Conservation (phyloP, 2,329 filamentous ascomycete species). For the Clarireedia paspali region DNA sequence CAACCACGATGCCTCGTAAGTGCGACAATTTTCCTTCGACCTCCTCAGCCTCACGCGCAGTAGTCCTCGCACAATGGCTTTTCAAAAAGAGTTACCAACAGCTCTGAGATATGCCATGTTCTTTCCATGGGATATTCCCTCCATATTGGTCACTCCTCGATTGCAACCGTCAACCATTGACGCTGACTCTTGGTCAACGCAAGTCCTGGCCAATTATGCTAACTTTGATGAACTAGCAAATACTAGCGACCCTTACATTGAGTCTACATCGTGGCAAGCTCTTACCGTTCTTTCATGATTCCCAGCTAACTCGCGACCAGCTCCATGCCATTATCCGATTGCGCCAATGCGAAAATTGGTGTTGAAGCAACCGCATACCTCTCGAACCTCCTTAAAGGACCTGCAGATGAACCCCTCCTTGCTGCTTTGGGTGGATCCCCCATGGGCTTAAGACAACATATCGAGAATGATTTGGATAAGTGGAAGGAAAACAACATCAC, state of each 20-base stretch:
- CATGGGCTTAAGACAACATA: constrained; percentile 64
- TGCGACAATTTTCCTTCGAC: not conserved
- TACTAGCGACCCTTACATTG: constrained; percentile 3
- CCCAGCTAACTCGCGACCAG: constrained; percentile 8
- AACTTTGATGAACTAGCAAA: not conserved
- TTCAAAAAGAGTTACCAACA: too few relatives aligned
- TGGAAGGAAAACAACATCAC: constrained; percentile 64
- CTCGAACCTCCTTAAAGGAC: constrained; percentile 63
- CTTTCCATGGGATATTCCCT: too few relatives aligned
- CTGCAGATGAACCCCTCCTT: constrained; percentile 77
- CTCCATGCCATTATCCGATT: constrained; percentile 53
- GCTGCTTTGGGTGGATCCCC: constrained; percentile 85
- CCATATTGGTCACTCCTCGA: too few relatives aligned
- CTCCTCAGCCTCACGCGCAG: not conserved
- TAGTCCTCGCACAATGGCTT: too few relatives aligned
- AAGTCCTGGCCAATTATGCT: not conserved
- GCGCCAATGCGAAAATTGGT: constrained; percentile 69
- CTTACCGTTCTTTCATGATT: not conserved
- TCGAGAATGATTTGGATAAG: constrained; percentile 67
- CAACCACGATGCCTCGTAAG: constrained; percentile 6
- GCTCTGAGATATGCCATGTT: too few relatives aligned
- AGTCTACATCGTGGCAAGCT: not conserved
- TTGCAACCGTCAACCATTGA: too few relatives aligned
- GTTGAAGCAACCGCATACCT: constrained; percentile 91
- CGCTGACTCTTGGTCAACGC: not conserved